Percentiles rank a stretch among this genome's conserved stretches.
Evolutionary conservation across 768 basidiomycete species (phyloP).

Genomic region (Scleroderma citrinum): DNA sequence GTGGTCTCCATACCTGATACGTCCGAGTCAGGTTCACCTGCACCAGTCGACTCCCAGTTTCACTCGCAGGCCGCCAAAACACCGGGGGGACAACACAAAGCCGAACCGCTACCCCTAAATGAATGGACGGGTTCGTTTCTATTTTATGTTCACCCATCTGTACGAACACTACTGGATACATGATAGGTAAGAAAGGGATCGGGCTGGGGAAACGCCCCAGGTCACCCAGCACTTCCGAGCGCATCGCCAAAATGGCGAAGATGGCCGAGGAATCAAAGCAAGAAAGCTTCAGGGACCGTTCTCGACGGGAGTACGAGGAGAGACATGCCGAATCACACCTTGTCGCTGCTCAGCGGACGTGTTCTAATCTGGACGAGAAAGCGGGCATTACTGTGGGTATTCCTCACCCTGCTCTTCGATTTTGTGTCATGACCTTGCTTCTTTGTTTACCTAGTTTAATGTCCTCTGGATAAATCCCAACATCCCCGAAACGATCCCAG

Average conservation of each 20-base stretch:
- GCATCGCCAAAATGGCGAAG: slow-evolving; percentile 68
- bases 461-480: slow-evolving; percentile 72
- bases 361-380: slow-evolving; percentile 68
- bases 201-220: slow-evolving; percentile 62
- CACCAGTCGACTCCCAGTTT: not conserved
- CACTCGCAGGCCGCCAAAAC: slow-evolving; percentile 1
- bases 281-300: slow-evolving; percentile 62
- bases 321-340: slow-evolving; percentile 68
- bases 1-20: slow-evolving; percentile 3
- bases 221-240: slow-evolving; percentile 58
- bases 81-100: slow-evolving; percentile 33
- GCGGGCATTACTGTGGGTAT: slow-evolving; percentile 46
- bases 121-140: slow-evolving; percentile 72
- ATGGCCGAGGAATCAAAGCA: slow-evolving; percentile 48
- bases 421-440: not conserved
- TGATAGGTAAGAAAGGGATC: slow-evolving; percentile 72
- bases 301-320: slow-evolving; percentile 69
- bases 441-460: slow-evolving; percentile 54
- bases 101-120: slow-evolving; percentile 66
- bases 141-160: not conserved
- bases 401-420: not conserved
- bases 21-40: not conserved
- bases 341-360: slow-evolving; percentile 68
- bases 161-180: slow-evolving; percentile 7
- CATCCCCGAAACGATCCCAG: slow-evolving; percentile 59